Conservation (phyloP, 495 filamentous ascomycete genomes). For the Trichodelitschia bisporula region DNA sequence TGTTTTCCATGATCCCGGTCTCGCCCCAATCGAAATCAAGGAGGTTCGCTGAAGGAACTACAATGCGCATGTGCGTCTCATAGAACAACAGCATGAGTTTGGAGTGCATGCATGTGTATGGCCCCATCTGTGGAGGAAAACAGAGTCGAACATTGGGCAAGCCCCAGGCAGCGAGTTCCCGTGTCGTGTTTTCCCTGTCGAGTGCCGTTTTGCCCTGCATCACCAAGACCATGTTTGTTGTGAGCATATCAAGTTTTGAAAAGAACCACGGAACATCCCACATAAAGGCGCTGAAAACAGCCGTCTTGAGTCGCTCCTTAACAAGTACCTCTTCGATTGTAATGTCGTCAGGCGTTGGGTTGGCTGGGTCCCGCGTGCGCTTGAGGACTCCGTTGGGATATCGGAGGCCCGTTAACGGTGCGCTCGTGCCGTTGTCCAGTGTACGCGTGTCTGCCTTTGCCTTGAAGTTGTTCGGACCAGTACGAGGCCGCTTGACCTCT, state of each 20-base stretch:
- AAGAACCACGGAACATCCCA: constrained; percentile 61
- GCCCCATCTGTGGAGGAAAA: constrained; percentile 51
- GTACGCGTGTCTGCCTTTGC: constrained; percentile 1
- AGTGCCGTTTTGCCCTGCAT: constrained; percentile 33
- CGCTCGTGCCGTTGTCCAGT: neutral
- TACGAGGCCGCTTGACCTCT: constrained; percentile 9
- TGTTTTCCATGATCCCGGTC: constrained; percentile 53
- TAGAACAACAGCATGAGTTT: constrained; percentile 71
- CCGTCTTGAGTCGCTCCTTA: constrained; percentile 38
- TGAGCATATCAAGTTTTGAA: constrained; percentile 26
- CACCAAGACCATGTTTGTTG: constrained; percentile 36
- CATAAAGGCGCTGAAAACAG: constrained; percentile 66
- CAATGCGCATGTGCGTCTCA: constrained; percentile 39
- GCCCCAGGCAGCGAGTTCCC: constrained; percentile 20
- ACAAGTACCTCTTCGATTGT: constrained; percentile 81
- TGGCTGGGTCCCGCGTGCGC: constrained; percentile 47
- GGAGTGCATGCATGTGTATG: constrained; percentile 57
- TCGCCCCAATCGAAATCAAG: constrained; percentile 74
- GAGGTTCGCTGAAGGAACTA: constrained; percentile 59
- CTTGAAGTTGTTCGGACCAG: constrained; percentile 3
- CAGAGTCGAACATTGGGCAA: constrained; percentile 40
- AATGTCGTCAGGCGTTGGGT: constrained; percentile 41
- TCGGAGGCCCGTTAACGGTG: constrained; percentile 13
- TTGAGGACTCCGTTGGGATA: constrained; percentile 56
- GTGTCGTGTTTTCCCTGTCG: constrained; percentile 7